phyloP scores from a whole-genome alignment of 345 rosid genomes.

The Arabidopsis arenosa region DNA sequence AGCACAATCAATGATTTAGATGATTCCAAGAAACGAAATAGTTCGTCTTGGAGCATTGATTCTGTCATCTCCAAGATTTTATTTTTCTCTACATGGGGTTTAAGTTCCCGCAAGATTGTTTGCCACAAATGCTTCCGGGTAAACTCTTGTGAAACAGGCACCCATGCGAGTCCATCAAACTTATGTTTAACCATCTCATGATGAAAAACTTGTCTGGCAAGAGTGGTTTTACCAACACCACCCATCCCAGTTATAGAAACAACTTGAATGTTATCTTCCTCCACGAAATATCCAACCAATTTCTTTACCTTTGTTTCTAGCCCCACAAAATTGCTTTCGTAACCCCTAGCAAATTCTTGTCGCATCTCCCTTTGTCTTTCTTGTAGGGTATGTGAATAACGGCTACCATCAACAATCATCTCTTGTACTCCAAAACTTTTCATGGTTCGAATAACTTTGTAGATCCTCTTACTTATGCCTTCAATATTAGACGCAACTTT shows the following conservation, averaged over 20 bases:
- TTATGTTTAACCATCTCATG: not conserved
- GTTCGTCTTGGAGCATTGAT: not conserved
- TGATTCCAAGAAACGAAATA: not conserved
- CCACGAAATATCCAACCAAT: not conserved
- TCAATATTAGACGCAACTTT: too few species aligned
- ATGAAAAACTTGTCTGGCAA: not conserved
- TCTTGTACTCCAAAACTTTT: not conserved
- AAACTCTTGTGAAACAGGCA: not conserved
- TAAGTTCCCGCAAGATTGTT: not conserved
- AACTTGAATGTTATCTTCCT: not conserved
- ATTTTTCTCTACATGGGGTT: not conserved
- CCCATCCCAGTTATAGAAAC: not conserved
- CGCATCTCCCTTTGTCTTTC: not conserved
- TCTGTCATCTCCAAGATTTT: not conserved
- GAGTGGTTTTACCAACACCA: not conserved
- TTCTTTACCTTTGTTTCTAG: not conserved
- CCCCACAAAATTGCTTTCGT: not conserved
- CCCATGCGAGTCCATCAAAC: not conserved
- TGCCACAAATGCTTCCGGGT: not conserved
- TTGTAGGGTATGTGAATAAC: too few species aligned
- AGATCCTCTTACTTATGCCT: too few species aligned
- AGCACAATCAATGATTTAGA: not conserved
- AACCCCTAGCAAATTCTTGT: not conserved
- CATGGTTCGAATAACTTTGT: slow-evolving; percentile 13
- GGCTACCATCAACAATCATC: rapidly evolving